Conservation (phyloP, 75 land plant genomes). For the Selaginella moellendorffii region DNA sequence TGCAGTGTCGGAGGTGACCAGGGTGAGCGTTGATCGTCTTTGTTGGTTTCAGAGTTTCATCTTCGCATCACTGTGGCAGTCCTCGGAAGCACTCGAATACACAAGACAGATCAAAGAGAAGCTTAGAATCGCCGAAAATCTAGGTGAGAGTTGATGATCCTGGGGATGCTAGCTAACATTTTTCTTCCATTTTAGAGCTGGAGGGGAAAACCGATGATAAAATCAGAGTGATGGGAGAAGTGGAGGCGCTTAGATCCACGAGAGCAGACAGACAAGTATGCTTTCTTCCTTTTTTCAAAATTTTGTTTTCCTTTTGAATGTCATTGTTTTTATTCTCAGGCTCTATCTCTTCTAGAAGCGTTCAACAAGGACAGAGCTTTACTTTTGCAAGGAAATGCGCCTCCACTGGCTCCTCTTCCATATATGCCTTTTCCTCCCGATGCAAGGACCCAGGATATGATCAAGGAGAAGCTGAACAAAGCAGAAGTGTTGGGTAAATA, state of each 20-base stretch:
- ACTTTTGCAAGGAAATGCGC: slow-evolving; percentile 66
- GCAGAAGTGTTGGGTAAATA: slow-evolving; percentile 87
- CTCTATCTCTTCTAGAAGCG: slow-evolving; percentile 82
- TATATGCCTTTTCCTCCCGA: slow-evolving; percentile 46
- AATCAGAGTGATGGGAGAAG: slow-evolving; percentile 59
- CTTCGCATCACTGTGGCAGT: slow-evolving; percentile 28
- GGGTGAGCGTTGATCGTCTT: slow-evolving; percentile 26
- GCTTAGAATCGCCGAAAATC: neutral
- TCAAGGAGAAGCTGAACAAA: slow-evolving; percentile 83
- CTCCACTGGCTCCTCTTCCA: slow-evolving; percentile 64
- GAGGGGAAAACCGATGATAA: slow-evolving; percentile 82
- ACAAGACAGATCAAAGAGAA: slow-evolving; percentile 4
- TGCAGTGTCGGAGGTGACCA: slow-evolving; percentile 84
- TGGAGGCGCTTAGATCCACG: slow-evolving; percentile 73
- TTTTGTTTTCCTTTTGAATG: neutral
- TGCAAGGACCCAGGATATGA: slow-evolving; percentile 95
- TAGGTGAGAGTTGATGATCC: neutral
- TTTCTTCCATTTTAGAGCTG: slow-evolving; percentile 13
- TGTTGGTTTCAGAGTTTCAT: neutral
- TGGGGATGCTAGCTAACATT: neutral
- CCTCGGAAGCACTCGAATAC: slow-evolving; percentile 66
- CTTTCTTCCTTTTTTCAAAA: neutral
- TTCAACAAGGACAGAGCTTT: slow-evolving; percentile 95
- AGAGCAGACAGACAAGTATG: slow-evolving; percentile 90
- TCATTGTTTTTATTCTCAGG: slow-evolving; percentile 25